These are phyloP conservation scores for Mangifera indica DNA, from an alignment of 345 rosid genomes.

Conservation along the genomic window DNA sequence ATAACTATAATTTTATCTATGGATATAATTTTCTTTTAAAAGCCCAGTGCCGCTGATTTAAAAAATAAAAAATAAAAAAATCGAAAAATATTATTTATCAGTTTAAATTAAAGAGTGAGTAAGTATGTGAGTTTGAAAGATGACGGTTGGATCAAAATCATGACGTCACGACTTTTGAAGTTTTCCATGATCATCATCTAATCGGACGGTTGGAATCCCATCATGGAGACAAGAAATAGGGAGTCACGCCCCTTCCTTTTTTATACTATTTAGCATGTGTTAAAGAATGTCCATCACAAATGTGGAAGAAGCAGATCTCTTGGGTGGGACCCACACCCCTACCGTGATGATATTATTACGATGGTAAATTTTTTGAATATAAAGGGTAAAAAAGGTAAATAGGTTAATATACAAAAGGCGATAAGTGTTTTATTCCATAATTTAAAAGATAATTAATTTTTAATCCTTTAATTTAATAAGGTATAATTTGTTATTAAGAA, in stretches of 20 bases:
- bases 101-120: not conserved
- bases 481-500: not conserved
- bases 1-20: too few relatives aligned
- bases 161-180: slow-evolving; percentile 10
- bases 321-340: slow-evolving; percentile 37
- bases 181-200: not conserved
- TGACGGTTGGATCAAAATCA: slow-evolving; percentile 29
- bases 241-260: not conserved
- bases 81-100: too few relatives aligned
- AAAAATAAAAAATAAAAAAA: too few relatives aligned
- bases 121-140: not conserved
- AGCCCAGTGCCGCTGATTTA: too few relatives aligned
- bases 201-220: slow-evolving; percentile 14
- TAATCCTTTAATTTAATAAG: slow-evolving; percentile 9
- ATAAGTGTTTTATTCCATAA: not conserved
- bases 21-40: too few relatives aligned
- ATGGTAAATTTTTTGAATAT: slow-evolving; percentile 22
- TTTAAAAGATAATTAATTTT: slow-evolving; percentile 17
- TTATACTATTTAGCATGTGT: slow-evolving; percentile 29
- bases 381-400: slow-evolving; percentile 6
- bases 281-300: slow-evolving; percentile 50
- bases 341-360: slow-evolving; percentile 32
- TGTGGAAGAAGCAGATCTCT: slow-evolving; percentile 37
- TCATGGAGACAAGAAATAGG: not conserved
- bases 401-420: not conserved